Percentiles rank a stretch among this genome's conserved stretches.
Conservation (phyloP, 768 basidiomycete species). For the Rhizopogon salebrosus region DNA sequence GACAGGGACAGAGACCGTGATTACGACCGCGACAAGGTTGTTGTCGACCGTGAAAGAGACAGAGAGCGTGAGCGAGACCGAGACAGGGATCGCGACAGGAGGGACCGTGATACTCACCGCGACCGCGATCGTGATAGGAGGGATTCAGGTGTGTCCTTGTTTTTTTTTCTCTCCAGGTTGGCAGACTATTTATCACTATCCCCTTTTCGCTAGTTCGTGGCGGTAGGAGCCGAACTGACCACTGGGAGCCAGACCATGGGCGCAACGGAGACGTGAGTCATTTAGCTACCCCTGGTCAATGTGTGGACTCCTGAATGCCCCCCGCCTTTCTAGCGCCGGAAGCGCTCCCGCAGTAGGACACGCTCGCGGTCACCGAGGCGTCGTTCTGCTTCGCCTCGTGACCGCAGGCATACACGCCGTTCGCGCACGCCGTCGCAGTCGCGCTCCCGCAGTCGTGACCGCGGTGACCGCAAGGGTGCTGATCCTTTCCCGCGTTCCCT, state of each 20-base stretch:
- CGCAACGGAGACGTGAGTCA: slow-evolving; percentile 64
- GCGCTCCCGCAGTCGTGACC: slow-evolving; percentile 51
- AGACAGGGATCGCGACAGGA: slow-evolving; percentile 42
- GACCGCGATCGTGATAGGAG: slow-evolving; percentile 47
- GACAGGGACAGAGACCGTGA: slow-evolving; percentile 29
- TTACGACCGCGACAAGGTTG: slow-evolving; percentile 26
- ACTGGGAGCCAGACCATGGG: slow-evolving; percentile 82
- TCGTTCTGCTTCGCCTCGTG: slow-evolving; percentile 61
- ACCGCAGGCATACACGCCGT: slow-evolving; percentile 49
- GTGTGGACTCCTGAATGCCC: background rate
- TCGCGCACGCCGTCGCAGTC: slow-evolving; percentile 63
- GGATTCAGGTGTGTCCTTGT: slow-evolving; percentile 47
- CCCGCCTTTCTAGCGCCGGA: slow-evolving; percentile 55
- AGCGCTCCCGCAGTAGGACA: slow-evolving; percentile 62
- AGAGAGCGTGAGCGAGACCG: slow-evolving; percentile 37
- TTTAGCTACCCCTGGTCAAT: background rate
- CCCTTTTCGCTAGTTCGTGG: slow-evolving; percentile 36
- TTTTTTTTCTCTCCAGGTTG: background rate
- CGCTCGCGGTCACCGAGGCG: slow-evolving; percentile 64
- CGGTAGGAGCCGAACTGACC: slow-evolving; percentile 44
- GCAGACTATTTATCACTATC: slow-evolving; percentile 3
- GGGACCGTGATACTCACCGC: slow-evolving; percentile 33
- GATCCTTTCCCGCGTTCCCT: slow-evolving; percentile 77
- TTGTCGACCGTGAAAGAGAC: slow-evolving; percentile 38
- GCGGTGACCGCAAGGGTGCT: slow-evolving; percentile 53